phyloP scores from a whole-genome alignment of 2,329 filamentous ascomycete species.

The Aspergillus cejpii region DNA sequence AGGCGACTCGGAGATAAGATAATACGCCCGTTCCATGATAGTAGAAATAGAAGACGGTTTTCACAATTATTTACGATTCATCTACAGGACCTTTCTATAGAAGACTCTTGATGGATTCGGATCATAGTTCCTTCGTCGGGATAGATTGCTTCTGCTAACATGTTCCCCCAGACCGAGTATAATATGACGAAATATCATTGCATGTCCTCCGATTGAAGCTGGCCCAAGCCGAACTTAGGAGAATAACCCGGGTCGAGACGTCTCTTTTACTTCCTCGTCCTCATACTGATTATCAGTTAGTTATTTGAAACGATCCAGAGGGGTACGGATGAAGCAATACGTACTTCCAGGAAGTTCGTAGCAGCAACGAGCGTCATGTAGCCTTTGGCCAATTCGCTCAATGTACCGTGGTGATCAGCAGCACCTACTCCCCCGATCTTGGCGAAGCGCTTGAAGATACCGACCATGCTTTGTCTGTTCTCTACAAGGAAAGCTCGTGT shows the following conservation, averaged over 20 bases:
- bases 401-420: conserved; percentile 51
- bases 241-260: conserved; percentile 27
- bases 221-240: too few species aligned
- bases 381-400: conserved; percentile 74
- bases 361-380: conserved; percentile 76
- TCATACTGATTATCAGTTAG: conserved; percentile 36
- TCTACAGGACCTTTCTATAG: too few species aligned
- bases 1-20: conserved; percentile 28
- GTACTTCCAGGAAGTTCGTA: conserved; percentile 79
- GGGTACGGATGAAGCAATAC: conserved; percentile 23
- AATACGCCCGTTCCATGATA: conserved; percentile 20
- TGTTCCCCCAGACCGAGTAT: too few species aligned
- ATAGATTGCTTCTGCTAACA: too few species aligned
- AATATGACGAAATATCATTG: too few species aligned
- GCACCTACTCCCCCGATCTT: conserved; percentile 57
- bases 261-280: conserved; percentile 34
- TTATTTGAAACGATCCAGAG: not conserved
- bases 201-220: too few species aligned
- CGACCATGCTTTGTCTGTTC: conserved; percentile 75
- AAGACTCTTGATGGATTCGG: too few species aligned
- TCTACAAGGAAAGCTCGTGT: conserved; percentile 73
- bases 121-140: too few species aligned
- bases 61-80: too few species aligned
- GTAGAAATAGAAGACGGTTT: too few species aligned
- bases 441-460: conserved; percentile 82